phyloP scores from a whole-genome alignment of 306 rosid genomes.

The Prosopis cineraria region DNA sequence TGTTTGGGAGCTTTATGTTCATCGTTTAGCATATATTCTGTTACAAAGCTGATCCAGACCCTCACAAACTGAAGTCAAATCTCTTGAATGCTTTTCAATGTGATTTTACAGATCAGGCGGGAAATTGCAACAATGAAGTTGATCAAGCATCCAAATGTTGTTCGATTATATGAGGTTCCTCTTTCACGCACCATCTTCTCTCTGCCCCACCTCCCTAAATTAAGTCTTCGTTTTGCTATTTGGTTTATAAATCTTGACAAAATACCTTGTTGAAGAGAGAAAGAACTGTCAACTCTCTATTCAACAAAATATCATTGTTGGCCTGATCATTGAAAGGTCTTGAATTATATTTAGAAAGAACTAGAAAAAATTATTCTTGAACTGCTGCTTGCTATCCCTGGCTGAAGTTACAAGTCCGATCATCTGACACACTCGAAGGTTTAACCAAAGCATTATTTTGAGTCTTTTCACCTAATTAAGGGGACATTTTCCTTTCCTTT shows the following conservation, averaged over 20 bases:
- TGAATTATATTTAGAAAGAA: not conserved
- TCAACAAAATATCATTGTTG: not conserved
- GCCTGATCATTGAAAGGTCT: not conserved
- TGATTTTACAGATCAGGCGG: constrained; percentile 69
- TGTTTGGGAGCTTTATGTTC: not conserved
- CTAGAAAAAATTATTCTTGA: not conserved
- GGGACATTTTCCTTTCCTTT: too few species aligned
- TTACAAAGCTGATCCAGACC: constrained; percentile 3
- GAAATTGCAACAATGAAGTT: constrained; percentile 96
- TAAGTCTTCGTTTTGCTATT: not conserved
- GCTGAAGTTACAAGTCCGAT: not conserved
- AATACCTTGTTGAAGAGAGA: not conserved
- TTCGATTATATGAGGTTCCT: constrained; percentile 76
- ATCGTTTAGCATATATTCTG: not conserved
- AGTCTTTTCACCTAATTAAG: too few species aligned
- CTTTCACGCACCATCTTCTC: constrained; percentile 29
- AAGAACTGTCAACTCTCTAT: not conserved
- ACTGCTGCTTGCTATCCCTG: not conserved
- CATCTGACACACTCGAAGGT: not conserved
- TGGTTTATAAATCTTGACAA: not conserved
- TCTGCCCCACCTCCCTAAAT: not conserved
- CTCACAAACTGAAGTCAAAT: constrained; percentile 14
- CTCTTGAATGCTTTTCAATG: constrained; percentile 26
- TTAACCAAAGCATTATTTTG: too few species aligned
- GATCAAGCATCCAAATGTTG: constrained; percentile 96